Conservation (phyloP, 495 filamentous ascomycete species). For the Letharia lupina region DNA sequence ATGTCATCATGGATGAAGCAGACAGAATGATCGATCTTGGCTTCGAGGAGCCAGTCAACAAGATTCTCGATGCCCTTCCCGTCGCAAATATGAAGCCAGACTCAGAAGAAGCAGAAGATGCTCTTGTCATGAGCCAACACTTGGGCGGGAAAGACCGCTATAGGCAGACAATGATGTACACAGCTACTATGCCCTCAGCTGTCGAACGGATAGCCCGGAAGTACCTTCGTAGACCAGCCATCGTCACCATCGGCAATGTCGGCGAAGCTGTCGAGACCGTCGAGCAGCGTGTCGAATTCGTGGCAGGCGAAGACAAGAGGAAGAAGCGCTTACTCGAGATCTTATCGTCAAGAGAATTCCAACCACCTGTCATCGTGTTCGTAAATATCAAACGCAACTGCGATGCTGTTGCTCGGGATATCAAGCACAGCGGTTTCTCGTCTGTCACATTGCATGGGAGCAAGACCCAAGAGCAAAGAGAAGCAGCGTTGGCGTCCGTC, state of each 20-base stretch:
- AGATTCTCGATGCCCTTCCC: slow-evolving; percentile 95
- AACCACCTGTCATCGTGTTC: slow-evolving; percentile 93
- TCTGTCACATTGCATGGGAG: slow-evolving; percentile 87
- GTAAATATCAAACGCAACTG: slow-evolving; percentile 99
- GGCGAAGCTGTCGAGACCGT: slow-evolving; percentile 99
- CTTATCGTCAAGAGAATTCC: slow-evolving; percentile 75
- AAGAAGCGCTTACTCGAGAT: slow-evolving; percentile 96
- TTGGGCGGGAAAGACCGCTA: slow-evolving; percentile 80
- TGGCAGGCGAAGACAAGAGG: slow-evolving; percentile 87
- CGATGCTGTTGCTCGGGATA: slow-evolving; percentile 89
- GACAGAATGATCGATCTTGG: slow-evolving; percentile 99
- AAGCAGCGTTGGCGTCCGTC: slow-evolving; percentile 82
- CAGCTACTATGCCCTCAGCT: slow-evolving; percentile 89
- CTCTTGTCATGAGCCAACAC: slow-evolving; percentile 72
- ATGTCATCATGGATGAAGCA: slow-evolving; percentile 97
- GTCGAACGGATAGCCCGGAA: slow-evolving; percentile 95
- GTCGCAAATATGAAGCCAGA: slow-evolving; percentile 95
- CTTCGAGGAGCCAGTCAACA: slow-evolving; percentile 96
- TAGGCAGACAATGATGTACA: slow-evolving; percentile 99
- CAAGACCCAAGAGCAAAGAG: slow-evolving; percentile 97
- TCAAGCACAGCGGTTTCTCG: slow-evolving; percentile 89
- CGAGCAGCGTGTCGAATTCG: slow-evolving; percentile 92
- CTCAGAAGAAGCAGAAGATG: slow-evolving; percentile 85
- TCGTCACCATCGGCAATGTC: slow-evolving; percentile 87
- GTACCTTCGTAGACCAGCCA: slow-evolving; percentile 87